These are phyloP conservation scores for Physcomitrellopsis africana DNA, from an alignment of 225 moss, liverwort and hornwort species.

Conservation along the genomic window DNA sequence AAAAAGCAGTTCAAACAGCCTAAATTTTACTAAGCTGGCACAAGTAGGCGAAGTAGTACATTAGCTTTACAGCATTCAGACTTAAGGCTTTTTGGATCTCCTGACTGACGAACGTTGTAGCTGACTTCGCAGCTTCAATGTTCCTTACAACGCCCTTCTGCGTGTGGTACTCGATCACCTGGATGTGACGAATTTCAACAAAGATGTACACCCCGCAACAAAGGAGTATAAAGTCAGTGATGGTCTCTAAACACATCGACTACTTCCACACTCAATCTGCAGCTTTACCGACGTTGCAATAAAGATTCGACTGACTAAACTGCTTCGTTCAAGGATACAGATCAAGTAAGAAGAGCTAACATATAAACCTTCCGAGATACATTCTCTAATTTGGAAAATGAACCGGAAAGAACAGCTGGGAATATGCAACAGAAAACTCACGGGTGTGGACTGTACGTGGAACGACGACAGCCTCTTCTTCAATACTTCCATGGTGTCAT, in stretches of 20 bases:
- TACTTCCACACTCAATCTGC: no score
- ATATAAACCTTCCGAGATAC: neutral
- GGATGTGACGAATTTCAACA: neutral
- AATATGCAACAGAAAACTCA: constrained; percentile 34
- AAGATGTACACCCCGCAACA: neutral
- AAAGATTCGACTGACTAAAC: no score
- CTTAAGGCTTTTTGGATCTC: constrained; percentile 63
- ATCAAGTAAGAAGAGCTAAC: no score
- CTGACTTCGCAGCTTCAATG: constrained; percentile 64
- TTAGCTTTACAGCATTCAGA: constrained; percentile 23
- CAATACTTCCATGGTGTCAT: constrained; percentile 70
- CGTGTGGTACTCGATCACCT: constrained; percentile 71
- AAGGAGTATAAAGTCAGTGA: neutral
- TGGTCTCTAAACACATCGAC: no score
- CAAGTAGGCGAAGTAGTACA: constrained; percentile 33
- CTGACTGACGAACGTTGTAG: constrained; percentile 47
- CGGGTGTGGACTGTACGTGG: constrained; percentile 81
- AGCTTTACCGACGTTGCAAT: no score
- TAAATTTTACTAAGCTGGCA: constrained; percentile 26
- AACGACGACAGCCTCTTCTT: constrained; percentile 73
- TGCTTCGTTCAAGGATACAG: no score
- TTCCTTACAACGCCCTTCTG: constrained; percentile 64
- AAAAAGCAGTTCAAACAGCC: constrained; percentile 51
- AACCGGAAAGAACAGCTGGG: neutral
- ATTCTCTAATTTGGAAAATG: neutral